Conservation (phyloP, 495 filamentous ascomycete species). For the Neurospora discreta region DNA sequence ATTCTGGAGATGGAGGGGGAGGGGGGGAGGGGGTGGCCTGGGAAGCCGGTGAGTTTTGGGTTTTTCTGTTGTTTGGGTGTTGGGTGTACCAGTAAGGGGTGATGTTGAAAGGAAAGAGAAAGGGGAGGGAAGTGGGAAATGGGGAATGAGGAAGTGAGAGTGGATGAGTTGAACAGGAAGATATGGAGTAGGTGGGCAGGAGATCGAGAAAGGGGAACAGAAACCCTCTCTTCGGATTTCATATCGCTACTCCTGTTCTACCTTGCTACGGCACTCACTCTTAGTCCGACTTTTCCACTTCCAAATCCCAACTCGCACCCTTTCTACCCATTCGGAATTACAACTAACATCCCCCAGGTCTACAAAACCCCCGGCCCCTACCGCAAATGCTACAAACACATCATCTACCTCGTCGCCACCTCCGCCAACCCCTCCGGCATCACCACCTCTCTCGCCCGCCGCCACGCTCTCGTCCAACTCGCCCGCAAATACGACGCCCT, state of each 20-base stretch:
- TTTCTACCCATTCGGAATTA: too few relatives aligned
- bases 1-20: slow-evolving; percentile 35
- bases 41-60: slow-evolving; percentile 8
- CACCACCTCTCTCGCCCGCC: slow-evolving; percentile 53
- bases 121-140: background rate
- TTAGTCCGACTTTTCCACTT: background rate
- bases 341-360: slow-evolving; percentile 1
- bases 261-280: background rate
- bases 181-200: background rate
- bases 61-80: background rate
- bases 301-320: background rate
- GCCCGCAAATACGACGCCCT: slow-evolving; percentile 67
- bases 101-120: background rate
- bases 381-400: slow-evolving; percentile 63
- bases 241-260: background rate
- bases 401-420: slow-evolving; percentile 77
- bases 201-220: background rate
- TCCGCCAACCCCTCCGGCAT: slow-evolving; percentile 72
- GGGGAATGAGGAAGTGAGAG: background rate
- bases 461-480: slow-evolving; percentile 50
- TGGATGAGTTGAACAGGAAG: background rate
- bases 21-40: slow-evolving; percentile 6
- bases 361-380: slow-evolving; percentile 27
- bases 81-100: background rate
- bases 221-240: background rate